phyloP scores from a whole-genome alignment of 2,329 filamentous ascomycete genomes.

The Bisporella sp. region DNA sequence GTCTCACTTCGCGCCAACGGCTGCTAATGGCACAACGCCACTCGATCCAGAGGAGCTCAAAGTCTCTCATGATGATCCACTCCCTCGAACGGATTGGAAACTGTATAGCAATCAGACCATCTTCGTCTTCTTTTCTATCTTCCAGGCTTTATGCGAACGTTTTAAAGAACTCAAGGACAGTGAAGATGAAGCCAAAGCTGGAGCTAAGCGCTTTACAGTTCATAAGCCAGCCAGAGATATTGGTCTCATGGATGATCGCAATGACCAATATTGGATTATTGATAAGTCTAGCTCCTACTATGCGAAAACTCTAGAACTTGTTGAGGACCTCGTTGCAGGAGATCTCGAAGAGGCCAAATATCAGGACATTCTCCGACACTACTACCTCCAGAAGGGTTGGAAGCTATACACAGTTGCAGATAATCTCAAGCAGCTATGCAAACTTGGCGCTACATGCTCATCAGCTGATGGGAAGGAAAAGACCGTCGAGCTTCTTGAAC shows the following conservation, averaged over 20 bases:
- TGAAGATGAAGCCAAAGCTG: constrained; percentile 63
- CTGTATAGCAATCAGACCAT: constrained; percentile 89
- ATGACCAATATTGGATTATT: constrained; percentile 65
- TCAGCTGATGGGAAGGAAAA: constrained; percentile 87
- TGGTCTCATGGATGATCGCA: constrained; percentile 72
- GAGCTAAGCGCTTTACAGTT: constrained; percentile 65
- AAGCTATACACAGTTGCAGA: constrained; percentile 90
- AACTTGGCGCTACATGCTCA: constrained; percentile 76
- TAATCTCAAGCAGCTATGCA: constrained; percentile 72
- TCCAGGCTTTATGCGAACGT: constrained; percentile 83
- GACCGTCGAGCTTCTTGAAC: constrained; percentile 80
- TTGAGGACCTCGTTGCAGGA: constrained; percentile 78
- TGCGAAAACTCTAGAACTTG: constrained; percentile 74
- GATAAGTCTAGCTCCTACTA: constrained; percentile 65
- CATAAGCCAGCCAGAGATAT: constrained; percentile 78
- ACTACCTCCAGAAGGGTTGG: constrained; percentile 87
- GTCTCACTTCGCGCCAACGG: constrained; percentile 44
- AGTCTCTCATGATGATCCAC: constrained; percentile 72
- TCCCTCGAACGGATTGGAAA: constrained; percentile 74
- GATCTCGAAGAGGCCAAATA: constrained; percentile 78
- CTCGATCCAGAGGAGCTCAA: constrained; percentile 50
- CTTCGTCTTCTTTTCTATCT: constrained; percentile 91
- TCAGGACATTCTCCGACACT: constrained; percentile 85
- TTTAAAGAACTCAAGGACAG: constrained; percentile 78
- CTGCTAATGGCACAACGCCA: constrained; percentile 44